phyloP scores from a whole-genome alignment of 2,329 filamentous ascomycete genomes.

The Mycosphaerelloides madeirae region DNA sequence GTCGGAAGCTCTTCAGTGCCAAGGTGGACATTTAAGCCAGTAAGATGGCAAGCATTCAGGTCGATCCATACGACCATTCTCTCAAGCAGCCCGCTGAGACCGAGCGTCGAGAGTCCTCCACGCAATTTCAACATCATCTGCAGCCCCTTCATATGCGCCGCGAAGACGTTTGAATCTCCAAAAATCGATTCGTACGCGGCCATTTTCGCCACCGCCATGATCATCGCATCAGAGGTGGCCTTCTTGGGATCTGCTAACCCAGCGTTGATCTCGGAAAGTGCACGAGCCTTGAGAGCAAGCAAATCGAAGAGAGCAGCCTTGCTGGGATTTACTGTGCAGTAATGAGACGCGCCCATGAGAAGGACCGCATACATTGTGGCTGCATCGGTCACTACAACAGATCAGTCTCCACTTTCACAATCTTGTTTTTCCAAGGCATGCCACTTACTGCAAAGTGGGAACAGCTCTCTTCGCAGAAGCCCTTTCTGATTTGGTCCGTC shows the following conservation, averaged over 20 bases:
- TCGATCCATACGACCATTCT: constrained; percentile 48
- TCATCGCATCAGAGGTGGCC: constrained; percentile 36
- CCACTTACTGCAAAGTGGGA: constrained; percentile 30
- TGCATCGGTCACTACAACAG: constrained; percentile 28
- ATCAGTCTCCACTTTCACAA: too few species aligned
- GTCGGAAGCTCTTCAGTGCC: constrained; percentile 19
- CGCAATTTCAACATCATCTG: constrained; percentile 38
- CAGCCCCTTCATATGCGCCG: constrained; percentile 44
- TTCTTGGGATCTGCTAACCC: constrained; percentile 27
- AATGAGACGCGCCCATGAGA: constrained; percentile 39
- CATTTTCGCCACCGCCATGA: constrained; percentile 49
- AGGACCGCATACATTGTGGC: constrained; percentile 39
- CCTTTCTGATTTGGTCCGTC: constrained; percentile 33
- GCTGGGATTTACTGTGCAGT: constrained; percentile 27
- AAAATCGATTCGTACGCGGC: constrained; percentile 48
- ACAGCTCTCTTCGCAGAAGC: constrained; percentile 36
- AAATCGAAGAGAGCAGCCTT: constrained; percentile 28
- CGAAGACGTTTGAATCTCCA: constrained; percentile 38
- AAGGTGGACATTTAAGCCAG: constrained; percentile 14
- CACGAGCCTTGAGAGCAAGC: constrained; percentile 38
- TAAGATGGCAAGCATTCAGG: constrained; percentile 21
- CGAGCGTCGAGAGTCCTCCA: constrained; percentile 40
- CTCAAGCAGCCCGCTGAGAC: constrained; percentile 42
- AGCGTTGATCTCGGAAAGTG: constrained; percentile 39
- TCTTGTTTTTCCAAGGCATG: too few species aligned